Evolutionary conservation across 768 basidiomycete genomes (phyloP), one percentile per base, ranked within the genome.

Genomic region (Termitomyces sp.): DNA sequence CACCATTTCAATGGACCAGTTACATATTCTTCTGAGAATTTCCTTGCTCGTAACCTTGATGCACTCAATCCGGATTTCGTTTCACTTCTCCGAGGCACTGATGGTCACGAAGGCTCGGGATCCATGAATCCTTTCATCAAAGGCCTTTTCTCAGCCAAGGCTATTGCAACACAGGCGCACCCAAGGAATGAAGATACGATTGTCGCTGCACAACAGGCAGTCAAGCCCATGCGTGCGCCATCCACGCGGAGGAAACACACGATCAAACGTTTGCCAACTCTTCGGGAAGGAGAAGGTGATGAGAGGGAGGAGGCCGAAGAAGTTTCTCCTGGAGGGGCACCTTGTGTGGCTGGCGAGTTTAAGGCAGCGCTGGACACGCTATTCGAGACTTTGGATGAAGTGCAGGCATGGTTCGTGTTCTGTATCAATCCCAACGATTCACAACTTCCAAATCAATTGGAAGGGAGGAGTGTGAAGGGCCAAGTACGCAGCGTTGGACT

Each of bases 401-500:
- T 92, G 15, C 89, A 94, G 72, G 74, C 84, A 1, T 98, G 94
- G 94, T 89, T 86, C 63, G 80, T 97, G 17, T 92, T 96, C 71
- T 97, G 94, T 66, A 72, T 98, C 63, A 94, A 90, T 68, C 94
- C 95, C 4, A 99, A 98, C 67, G 94, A 98, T 72, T 87, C 92
- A 26, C 96, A 96, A 66, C 73, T 98, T 19, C 94, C 95, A 40
- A 92, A 94, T 67, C 95, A 98, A 68, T 75, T 98, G 52, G 96
- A 98, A 74, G 90, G 91, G 11, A 78, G 94, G 45, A 86, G 88
- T 41, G 88, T 98, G 49, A 96, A 94, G 69, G 90, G 91, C 0
- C 96, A 98, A 72, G 87, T 98, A 38, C 79, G 90, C 50, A 88
- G 89, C 55, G 66, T 87, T 26, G 91, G 94, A 0, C 64, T 98